These are phyloP conservation scores for Hanseniaspora nectarophila DNA, from an alignment of 805 yeast genomes.

Conservation along the genomic window DNA sequence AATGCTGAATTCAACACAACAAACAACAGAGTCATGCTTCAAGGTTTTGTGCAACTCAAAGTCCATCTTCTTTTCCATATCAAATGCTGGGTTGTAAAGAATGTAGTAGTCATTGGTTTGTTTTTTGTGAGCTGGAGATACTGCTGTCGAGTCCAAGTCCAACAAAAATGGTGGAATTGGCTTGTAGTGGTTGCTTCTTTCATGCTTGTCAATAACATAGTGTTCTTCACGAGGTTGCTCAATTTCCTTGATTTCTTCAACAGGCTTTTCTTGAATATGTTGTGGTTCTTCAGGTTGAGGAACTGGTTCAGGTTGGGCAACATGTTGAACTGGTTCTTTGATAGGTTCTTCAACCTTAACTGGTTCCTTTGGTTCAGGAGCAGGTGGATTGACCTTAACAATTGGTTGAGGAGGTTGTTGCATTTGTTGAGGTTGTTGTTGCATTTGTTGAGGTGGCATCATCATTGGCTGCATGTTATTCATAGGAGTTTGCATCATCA, in stretches of 20 bases:
- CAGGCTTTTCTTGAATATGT: slow-evolving; percentile 26
- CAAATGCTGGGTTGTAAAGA: slow-evolving; percentile 75
- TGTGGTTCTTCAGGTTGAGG: slow-evolving; percentile 12
- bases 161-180: slow-evolving; percentile 70
- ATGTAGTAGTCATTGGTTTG: slow-evolving; percentile 77
- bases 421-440: slow-evolving; percentile 13
- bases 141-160: slow-evolving; percentile 67
- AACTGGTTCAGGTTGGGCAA: no score
- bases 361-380: slow-evolving; percentile 17
- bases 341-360: slow-evolving; percentile 12
- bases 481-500: slow-evolving; percentile 4
- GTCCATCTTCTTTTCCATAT: slow-evolving; percentile 49
- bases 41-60: slow-evolving; percentile 81
- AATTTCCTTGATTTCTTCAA: slow-evolving; percentile 16
- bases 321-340: neutral
- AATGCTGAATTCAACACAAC: slow-evolving; percentile 85
- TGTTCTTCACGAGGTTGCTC: slow-evolving; percentile 22
- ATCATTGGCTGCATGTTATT: no score
- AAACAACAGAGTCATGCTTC: slow-evolving; percentile 88
- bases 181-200: slow-evolving; percentile 44
- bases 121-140: slow-evolving; percentile 66
- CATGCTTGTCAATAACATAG: slow-evolving; percentile 31
- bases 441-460: slow-evolving; percentile 16
- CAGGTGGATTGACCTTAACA: slow-evolving; percentile 16
- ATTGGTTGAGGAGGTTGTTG: slow-evolving; percentile 16